Conservation (phyloP, 23 red algal genomes). For the Gracilariopsis chorda region DNA sequence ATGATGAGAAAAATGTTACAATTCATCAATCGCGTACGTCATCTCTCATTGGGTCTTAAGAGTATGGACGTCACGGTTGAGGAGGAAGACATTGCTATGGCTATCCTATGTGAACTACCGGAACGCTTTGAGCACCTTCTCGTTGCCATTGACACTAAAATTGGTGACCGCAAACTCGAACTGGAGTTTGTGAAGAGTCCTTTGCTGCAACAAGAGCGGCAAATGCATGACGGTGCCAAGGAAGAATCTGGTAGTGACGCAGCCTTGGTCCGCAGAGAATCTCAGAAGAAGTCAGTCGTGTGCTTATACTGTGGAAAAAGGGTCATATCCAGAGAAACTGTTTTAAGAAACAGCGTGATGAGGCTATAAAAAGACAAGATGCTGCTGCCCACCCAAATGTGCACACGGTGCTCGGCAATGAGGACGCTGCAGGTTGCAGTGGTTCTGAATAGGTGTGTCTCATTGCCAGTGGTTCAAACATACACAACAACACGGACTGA, state of each 20-base stretch:
- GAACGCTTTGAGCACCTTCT: conserved; percentile 10
- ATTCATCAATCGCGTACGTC: conserved; percentile 4
- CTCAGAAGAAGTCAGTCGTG: not conserved
- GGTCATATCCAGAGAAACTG: conserved; percentile 33
- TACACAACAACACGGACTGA: not conserved
- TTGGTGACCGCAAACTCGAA: not conserved
- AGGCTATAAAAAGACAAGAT: not conserved
- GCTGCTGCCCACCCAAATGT: not conserved
- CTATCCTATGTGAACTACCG: not conserved
- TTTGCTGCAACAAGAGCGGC: too few species aligned
- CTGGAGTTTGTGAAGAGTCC: not conserved
- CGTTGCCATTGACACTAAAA: not conserved
- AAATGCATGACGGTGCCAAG: too few species aligned
- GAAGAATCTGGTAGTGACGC: too few species aligned
- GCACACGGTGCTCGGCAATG: not conserved
- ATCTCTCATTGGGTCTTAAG: conserved; percentile 14
- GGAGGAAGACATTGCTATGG: conserved; percentile 19
- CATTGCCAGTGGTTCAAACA: too few species aligned
- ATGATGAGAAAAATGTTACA: conserved; percentile 26
- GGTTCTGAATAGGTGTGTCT: too few species aligned
- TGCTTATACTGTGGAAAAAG: conserved; percentile 22
- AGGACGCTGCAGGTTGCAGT: not conserved
- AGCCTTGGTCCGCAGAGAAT: too few species aligned
- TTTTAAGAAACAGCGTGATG: not conserved
- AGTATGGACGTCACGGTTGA: not conserved